Evolutionary conservation across 805 yeast species (phyloP).

Genomic region (Saccharomycopsis guyanensis): DNA sequence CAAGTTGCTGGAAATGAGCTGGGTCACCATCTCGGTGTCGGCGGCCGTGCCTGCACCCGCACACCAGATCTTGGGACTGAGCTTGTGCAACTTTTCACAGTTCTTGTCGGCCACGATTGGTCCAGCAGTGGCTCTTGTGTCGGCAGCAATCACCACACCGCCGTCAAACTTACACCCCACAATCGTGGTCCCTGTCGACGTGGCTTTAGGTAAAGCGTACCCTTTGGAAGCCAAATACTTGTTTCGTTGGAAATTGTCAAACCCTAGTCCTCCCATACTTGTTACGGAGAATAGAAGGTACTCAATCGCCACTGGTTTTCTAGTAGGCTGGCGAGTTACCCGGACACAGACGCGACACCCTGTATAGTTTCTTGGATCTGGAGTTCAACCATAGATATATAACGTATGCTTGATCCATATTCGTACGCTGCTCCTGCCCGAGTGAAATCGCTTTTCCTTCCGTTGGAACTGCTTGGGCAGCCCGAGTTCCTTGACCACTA

Average conservation of each 20-base stretch:
- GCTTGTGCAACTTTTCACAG: slow-evolving; percentile 88
- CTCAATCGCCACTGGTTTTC: neutral
- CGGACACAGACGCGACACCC: too few relatives aligned
- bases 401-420: slow-evolving; percentile 33
- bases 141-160: slow-evolving; percentile 97
- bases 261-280: slow-evolving; percentile 89
- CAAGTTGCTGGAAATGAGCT: slow-evolving; percentile 79
- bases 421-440: slow-evolving; percentile 58
- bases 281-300: too few relatives aligned
- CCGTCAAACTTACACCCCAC: slow-evolving; percentile 91
- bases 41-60: slow-evolving; percentile 99
- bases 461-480: slow-evolving; percentile 44
- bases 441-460: slow-evolving; percentile 61
- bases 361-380: too few relatives aligned
- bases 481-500: slow-evolving; percentile 29
- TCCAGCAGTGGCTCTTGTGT: slow-evolving; percentile 96
- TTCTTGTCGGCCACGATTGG: slow-evolving; percentile 96
- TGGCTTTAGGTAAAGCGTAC: slow-evolving; percentile 72
- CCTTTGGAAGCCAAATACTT: slow-evolving; percentile 65
- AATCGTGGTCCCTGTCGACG: slow-evolving; percentile 98
- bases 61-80: slow-evolving; percentile 94
- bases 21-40: slow-evolving; percentile 97
- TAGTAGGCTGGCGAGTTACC: too few relatives aligned
- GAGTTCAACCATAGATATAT: too few relatives aligned
- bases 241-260: slow-evolving; percentile 92